phyloP scores from a whole-genome alignment of 2,329 filamentous ascomycete species.

The Cercospora beticola region DNA sequence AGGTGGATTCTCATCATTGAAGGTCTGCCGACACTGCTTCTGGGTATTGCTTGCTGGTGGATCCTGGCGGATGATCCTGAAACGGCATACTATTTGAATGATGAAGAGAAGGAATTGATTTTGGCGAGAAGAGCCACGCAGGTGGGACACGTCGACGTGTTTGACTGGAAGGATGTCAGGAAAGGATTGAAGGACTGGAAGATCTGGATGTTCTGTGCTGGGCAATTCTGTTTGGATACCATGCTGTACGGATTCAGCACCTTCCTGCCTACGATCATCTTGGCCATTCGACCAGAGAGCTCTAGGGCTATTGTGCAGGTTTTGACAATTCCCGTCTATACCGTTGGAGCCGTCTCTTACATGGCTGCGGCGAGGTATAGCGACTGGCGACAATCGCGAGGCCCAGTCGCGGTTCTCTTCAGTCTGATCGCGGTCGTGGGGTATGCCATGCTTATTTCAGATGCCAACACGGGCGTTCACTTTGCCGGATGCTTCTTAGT shows the following conservation, averaged over 20 bases:
- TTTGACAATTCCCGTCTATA: slow-evolving; percentile 57
- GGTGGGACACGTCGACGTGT: slow-evolving; percentile 42
- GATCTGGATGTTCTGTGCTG: slow-evolving; percentile 67
- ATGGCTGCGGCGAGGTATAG: slow-evolving; percentile 49
- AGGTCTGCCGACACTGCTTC: slow-evolving; percentile 54
- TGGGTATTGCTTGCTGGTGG: slow-evolving; percentile 56
- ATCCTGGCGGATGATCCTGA: slow-evolving; percentile 65
- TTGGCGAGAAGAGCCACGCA: slow-evolving; percentile 51
- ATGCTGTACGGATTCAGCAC: slow-evolving; percentile 57
- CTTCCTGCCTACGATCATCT: slow-evolving; percentile 58
- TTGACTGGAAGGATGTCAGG: slow-evolving; percentile 62
- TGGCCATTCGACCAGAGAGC: slow-evolving; percentile 51
- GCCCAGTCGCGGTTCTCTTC: slow-evolving; percentile 24
- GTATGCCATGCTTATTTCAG: slow-evolving; percentile 28
- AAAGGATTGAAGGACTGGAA: slow-evolving; percentile 72
- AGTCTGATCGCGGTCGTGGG: slow-evolving; percentile 28
- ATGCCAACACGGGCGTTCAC: slow-evolving; percentile 3
- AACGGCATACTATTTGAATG: slow-evolving; percentile 59
- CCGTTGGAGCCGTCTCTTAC: slow-evolving; percentile 51
- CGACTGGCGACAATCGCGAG: slow-evolving; percentile 40
- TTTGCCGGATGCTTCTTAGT: slow-evolving; percentile 36
- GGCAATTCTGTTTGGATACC: slow-evolving; percentile 62
- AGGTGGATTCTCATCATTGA: slow-evolving; percentile 67
- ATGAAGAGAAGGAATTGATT: slow-evolving; percentile 60
- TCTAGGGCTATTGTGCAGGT: slow-evolving; percentile 53